Evolutionary conservation across 441 rosid genomes (phyloP).

Genomic region (Adansonia grandidieri): DNA sequence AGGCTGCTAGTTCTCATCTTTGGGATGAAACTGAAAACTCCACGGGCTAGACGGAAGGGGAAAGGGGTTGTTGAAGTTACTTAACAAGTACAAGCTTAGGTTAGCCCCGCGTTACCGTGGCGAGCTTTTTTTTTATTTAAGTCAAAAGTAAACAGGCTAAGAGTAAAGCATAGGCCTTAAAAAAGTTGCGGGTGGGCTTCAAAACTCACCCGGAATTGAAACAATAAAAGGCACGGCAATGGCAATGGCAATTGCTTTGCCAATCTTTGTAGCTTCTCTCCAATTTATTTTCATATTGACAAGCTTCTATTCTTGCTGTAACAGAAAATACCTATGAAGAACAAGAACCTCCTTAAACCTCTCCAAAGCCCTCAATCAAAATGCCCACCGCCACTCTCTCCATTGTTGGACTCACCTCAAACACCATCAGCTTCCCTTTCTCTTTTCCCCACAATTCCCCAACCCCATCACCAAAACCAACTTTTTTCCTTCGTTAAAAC

Average conservation of each 20-base stretch:
- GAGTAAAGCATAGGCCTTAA: not conserved
- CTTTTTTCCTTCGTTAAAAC: constrained; percentile 59
- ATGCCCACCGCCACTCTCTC: constrained; percentile 46
- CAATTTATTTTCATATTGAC: not conserved
- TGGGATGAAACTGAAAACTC: not conserved
- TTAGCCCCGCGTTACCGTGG: no score
- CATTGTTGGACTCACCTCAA: constrained; percentile 48
- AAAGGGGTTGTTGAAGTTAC: not conserved
- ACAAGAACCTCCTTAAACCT: constrained; percentile 40
- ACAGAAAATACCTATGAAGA: constrained; percentile 42
- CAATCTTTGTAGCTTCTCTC: not conserved
- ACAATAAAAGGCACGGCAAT: no score
- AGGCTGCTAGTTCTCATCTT: constrained; percentile 39
- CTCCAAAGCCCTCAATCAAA: constrained; percentile 33
- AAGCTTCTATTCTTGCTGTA: not conserved
- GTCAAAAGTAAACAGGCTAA: not conserved
- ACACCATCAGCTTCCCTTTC: constrained; percentile 61
- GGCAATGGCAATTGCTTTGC: not conserved
- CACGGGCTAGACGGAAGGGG: not conserved
- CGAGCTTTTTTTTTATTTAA: not conserved
- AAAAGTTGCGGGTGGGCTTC: not conserved
- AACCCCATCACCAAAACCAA: constrained; percentile 45
- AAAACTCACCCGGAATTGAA: not conserved
- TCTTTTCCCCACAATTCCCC: constrained; percentile 47
- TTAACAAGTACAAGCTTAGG: not conserved